Conservation (phyloP, 2,329 filamentous ascomycete genomes). For the Colletotrichum camelliae region DNA sequence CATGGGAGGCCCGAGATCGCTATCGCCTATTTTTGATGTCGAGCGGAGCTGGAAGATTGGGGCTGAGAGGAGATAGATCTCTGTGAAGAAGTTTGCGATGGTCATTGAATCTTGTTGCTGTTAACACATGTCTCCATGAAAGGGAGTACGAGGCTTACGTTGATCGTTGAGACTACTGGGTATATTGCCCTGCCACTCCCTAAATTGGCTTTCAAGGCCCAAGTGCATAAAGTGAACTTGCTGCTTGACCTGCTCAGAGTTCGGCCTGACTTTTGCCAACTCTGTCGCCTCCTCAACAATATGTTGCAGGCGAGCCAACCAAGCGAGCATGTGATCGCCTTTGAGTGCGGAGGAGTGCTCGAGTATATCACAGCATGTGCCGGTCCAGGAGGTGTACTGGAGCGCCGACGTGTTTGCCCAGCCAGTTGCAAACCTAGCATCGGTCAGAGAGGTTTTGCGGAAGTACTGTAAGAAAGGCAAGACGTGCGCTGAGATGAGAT, state of each 20-base stretch:
- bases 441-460: conserved; percentile 10
- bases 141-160: conserved; percentile 31
- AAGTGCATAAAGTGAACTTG: conserved; percentile 50
- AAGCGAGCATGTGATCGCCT: conserved; percentile 48
- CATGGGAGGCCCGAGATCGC: conserved; percentile 17
- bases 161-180: conserved; percentile 8
- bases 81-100: conserved; percentile 29
- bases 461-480: conserved; percentile 10
- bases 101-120: not conserved
- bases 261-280: conserved; percentile 29
- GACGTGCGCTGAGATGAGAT: conserved; percentile 46
- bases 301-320: conserved; percentile 47
- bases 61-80: conserved; percentile 45
- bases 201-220: conserved; percentile 52
- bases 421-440: conserved; percentile 38
- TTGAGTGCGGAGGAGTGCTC: conserved; percentile 38
- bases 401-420: conserved; percentile 41
- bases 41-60: conserved; percentile 26
- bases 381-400: conserved; percentile 47
- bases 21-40: conserved; percentile 9
- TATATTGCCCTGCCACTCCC: conserved; percentile 45
- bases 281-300: conserved; percentile 43
- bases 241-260: conserved; percentile 37
- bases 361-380: conserved; percentile 49
- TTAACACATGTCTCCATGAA: conserved; percentile 28